Conservation (phyloP, 495 filamentous ascomycete species). For the Neurospora africana region DNA sequence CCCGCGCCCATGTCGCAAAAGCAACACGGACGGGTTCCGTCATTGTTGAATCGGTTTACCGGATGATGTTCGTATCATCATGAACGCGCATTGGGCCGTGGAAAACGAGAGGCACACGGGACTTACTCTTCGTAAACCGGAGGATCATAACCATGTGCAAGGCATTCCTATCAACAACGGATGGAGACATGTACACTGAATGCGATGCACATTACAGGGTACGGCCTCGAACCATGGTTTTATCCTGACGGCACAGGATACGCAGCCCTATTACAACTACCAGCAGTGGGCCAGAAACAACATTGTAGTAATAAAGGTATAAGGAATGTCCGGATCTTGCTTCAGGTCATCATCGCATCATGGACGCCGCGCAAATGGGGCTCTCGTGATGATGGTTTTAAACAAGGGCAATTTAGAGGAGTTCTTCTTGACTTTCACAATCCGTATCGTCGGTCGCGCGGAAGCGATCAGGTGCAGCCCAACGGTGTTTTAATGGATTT, state of each 20-base stretch:
- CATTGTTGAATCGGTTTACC: constrained; percentile 30
- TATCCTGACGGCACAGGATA: neutral
- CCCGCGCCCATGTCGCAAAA: neutral
- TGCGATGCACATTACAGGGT: neutral
- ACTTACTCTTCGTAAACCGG: neutral
- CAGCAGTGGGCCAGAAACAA: neutral
- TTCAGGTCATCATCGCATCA: constrained; percentile 98
- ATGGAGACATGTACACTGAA: neutral
- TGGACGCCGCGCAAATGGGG: constrained; percentile 65
- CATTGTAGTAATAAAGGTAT: neutral
- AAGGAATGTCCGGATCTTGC: constrained; percentile 36
- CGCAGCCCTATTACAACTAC: constrained; percentile 5
- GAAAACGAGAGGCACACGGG: neutral
- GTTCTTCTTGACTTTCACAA: constrained; percentile 55
- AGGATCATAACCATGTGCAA: neutral
- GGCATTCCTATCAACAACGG: neutral
- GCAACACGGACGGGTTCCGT: neutral
- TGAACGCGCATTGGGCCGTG: neutral
- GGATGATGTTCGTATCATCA: constrained; percentile 24
- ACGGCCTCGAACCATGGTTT: neutral
- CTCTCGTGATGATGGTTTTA: constrained; percentile 99
- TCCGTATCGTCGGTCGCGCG: constrained; percentile 75
- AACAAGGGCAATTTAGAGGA: constrained; percentile 50
- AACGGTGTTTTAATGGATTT: constrained; percentile 82
- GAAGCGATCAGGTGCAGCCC: constrained; percentile 41